Conservation (phyloP, 2,329 filamentous ascomycete species). For the Stachybotrys echinatus region DNA sequence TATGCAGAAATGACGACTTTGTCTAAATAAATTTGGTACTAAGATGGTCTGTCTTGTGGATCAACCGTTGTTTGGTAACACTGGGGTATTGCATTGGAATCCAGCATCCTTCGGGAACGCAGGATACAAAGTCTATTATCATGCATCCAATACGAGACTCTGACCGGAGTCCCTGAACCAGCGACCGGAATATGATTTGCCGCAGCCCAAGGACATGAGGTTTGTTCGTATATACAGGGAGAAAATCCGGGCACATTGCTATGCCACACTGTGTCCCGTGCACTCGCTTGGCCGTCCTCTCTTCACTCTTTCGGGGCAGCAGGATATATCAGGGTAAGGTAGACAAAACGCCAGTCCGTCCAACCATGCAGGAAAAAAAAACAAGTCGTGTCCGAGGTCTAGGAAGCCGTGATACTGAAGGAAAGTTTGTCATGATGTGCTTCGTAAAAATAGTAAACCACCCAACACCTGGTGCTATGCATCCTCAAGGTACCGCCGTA, state of each 20-base stretch:
- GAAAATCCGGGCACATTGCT: not conserved
- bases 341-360: conserved; percentile 26
- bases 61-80: too few species aligned
- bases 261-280: not conserved
- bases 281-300: not conserved
- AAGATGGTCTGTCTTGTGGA: too few species aligned
- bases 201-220: not conserved
- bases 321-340: conserved; percentile 24
- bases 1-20: too few species aligned
- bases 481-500: conserved; percentile 10
- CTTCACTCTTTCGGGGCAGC: too few species aligned
- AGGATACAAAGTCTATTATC: not conserved
- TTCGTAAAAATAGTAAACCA: conserved; percentile 23
- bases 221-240: not conserved
- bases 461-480: conserved; percentile 14
- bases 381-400: conserved; percentile 24
- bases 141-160: not conserved
- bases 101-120: not conserved
- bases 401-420: conserved; percentile 27
- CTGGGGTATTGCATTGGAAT: not conserved
- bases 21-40: too few species aligned
- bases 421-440: conserved; percentile 23
- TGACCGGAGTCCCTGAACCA: not conserved
- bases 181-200: not conserved
- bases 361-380: conserved; percentile 19